Percentiles rank a stretch among this genome's conserved stretches.
phyloP scores from a whole-genome alignment of 495 filamentous ascomycete genomes.

The Tuber indicum region DNA sequence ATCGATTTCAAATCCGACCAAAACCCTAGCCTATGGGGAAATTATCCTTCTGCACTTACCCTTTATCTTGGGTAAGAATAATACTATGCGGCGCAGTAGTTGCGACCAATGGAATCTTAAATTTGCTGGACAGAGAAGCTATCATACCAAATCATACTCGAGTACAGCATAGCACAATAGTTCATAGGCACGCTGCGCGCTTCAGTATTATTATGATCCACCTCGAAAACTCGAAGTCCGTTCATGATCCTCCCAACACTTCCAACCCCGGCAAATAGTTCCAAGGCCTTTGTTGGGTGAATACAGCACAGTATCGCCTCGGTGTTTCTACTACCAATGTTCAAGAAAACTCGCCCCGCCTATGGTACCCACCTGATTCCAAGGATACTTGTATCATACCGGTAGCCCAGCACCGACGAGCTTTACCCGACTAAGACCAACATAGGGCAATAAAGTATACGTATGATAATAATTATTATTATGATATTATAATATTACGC shows the following conservation, averaged over 20 bases:
- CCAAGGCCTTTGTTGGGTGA: neutral
- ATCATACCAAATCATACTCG: too few relatives aligned
- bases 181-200: too few relatives aligned
- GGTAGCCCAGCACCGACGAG: neutral
- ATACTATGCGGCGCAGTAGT: neutral
- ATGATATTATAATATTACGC: too few relatives aligned
- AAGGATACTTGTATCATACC: too few relatives aligned
- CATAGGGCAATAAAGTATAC: too few relatives aligned
- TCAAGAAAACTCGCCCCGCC: neutral
- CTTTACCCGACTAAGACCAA: too few relatives aligned
- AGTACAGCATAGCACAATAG: too few relatives aligned
- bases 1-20: neutral
- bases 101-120: neutral
- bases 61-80: neutral
- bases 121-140: too few relatives aligned
- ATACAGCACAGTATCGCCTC: neutral
- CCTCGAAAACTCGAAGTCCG: neutral
- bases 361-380: neutral
- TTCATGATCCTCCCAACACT: neutral
- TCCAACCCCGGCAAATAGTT: neutral
- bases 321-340: neutral
- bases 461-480: too few relatives aligned
- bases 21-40: neutral
- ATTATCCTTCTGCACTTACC: neutral
- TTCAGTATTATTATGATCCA: neutral